Evolutionary conservation across 148 eudicot species (phyloP).

Genomic region (Bassia scoparia): DNA sequence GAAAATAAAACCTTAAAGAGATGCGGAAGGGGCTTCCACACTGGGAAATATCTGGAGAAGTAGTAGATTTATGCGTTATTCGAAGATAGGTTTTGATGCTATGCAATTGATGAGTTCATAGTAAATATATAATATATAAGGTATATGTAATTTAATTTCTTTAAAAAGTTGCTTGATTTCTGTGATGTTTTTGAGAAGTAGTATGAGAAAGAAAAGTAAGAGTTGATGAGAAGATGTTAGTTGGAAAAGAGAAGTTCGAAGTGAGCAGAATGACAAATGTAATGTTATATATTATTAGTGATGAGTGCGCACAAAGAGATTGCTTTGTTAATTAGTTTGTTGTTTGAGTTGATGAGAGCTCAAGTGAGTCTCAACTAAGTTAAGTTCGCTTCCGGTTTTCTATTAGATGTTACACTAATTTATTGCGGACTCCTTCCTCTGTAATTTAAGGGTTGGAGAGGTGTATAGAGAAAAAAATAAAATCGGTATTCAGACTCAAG

Average conservation of each 20-base stretch:
- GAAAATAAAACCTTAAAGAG: slow-evolving; percentile 58
- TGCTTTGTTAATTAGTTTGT: slow-evolving; percentile 15
- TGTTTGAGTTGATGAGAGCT: neutral
- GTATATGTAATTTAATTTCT: neutral
- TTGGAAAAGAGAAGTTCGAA: slow-evolving; percentile 22
- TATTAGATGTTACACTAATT: too few species aligned
- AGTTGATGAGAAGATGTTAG: slow-evolving; percentile 15
- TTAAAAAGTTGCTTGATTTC: neutral
- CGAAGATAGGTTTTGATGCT: too few species aligned
- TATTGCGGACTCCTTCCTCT: too few species aligned
- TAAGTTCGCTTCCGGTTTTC: too few species aligned
- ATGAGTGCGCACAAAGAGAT: neutral
- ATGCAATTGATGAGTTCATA: neutral
- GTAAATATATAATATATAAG: neutral
- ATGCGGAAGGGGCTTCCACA: slow-evolving; percentile 42
- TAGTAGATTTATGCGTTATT: too few species aligned
- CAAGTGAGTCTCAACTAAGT: slow-evolving; percentile 8
- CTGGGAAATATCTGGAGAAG: slow-evolving; percentile 16
- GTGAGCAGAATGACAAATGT: slow-evolving; percentile 7
- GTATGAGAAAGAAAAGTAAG: slow-evolving; percentile 1
- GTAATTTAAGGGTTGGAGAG: too few species aligned
- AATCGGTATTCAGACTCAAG: too few species aligned
- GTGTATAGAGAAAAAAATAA: too few species aligned
- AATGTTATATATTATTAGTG: slow-evolving; percentile 22
- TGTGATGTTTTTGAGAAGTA: neutral